These are phyloP conservation scores for Penicillium sp. DNA, from an alignment of 2,329 filamentous ascomycete species.

Conservation along the genomic window DNA sequence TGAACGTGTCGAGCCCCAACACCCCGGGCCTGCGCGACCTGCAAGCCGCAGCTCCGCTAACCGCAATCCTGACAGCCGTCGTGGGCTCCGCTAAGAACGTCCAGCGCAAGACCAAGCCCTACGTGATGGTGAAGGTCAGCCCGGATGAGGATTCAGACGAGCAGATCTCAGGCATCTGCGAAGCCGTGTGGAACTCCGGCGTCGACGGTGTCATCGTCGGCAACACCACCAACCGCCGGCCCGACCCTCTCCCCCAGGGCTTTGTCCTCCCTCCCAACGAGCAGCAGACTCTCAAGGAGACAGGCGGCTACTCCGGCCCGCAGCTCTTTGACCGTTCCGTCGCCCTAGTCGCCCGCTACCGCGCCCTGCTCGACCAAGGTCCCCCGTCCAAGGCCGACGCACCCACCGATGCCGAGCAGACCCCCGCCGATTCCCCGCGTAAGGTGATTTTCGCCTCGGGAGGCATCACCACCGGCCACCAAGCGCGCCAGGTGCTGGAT, in stretches of 20 bases:
- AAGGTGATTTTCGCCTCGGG: conserved; percentile 94
- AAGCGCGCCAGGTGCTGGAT: conserved; percentile 78
- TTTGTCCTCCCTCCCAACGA: conserved; percentile 66
- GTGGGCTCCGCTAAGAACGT: conserved; percentile 72
- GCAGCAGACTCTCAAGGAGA: conserved; percentile 66
- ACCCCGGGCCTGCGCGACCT: conserved; percentile 86
- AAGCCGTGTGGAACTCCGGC: conserved; percentile 77
- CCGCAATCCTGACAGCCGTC: conserved; percentile 74
- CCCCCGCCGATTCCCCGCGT: conserved; percentile 19
- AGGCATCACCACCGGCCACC: conserved; percentile 82
- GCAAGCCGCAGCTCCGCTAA: conserved; percentile 80
- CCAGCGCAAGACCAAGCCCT: conserved; percentile 69
- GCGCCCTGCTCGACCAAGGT: conserved; percentile 61
- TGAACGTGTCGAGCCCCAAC: conserved; percentile 96
- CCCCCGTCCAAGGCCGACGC: conserved; percentile 27
- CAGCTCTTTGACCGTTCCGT: conserved; percentile 81
- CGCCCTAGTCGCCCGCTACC: conserved; percentile 75
- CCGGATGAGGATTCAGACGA: conserved; percentile 86
- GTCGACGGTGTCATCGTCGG: conserved; percentile 96
- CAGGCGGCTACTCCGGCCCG: conserved; percentile 87
- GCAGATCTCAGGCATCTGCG: conserved; percentile 84
- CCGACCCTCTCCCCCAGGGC: conserved; percentile 66
- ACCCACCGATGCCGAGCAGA: conserved; percentile 17
- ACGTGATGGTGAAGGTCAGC: conserved; percentile 96
- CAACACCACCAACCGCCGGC: conserved; percentile 87